phyloP scores from a whole-genome alignment of 768 basidiomycete genomes.

The Phaeolepiota aurea region DNA sequence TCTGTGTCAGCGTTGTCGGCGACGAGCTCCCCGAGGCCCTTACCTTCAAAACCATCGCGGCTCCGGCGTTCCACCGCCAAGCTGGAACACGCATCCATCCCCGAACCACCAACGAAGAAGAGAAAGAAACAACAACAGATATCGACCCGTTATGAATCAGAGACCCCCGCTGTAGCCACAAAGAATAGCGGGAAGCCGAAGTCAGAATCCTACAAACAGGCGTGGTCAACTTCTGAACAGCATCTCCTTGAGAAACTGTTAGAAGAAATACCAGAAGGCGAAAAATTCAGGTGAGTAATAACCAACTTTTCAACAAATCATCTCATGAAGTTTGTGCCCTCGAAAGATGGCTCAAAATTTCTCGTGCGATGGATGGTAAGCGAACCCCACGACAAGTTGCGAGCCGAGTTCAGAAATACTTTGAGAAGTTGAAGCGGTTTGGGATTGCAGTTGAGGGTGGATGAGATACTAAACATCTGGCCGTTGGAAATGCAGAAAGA shows the following conservation, averaged over 20 bases:
- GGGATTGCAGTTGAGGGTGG: slow-evolving; percentile 32
- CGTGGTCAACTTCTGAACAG: slow-evolving; percentile 73
- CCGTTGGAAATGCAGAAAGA: too few species aligned
- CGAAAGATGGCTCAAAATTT: slow-evolving; percentile 72
- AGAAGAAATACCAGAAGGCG: slow-evolving; percentile 70
- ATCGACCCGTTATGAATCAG: not conserved
- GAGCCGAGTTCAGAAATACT: slow-evolving; percentile 83
- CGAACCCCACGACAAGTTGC: slow-evolving; percentile 82
- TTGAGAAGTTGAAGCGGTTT: slow-evolving; percentile 74
- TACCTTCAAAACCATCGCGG: not conserved
- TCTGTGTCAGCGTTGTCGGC: not conserved
- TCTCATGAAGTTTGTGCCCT: not conserved
- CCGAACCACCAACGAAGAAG: not conserved
- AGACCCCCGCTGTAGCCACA: not conserved
- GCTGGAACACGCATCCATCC: not conserved
- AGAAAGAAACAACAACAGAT: slow-evolving; percentile 4
- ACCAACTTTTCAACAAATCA: too few species aligned
- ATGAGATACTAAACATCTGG: not conserved
- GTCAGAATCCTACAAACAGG: slow-evolving; percentile 76
- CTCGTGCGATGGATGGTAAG: slow-evolving; percentile 68
- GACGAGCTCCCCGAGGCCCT: not conserved
- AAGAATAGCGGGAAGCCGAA: slow-evolving; percentile 27
- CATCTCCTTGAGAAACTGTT: slow-evolving; percentile 67
- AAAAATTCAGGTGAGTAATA: slow-evolving; percentile 66
- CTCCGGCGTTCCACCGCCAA: not conserved